Percentiles rank a stretch among this genome's conserved stretches.
These are phyloP conservation scores for Magnolia changhungtana DNA, from an alignment of 164 flowering plant genomes.

Conservation along the genomic window DNA sequence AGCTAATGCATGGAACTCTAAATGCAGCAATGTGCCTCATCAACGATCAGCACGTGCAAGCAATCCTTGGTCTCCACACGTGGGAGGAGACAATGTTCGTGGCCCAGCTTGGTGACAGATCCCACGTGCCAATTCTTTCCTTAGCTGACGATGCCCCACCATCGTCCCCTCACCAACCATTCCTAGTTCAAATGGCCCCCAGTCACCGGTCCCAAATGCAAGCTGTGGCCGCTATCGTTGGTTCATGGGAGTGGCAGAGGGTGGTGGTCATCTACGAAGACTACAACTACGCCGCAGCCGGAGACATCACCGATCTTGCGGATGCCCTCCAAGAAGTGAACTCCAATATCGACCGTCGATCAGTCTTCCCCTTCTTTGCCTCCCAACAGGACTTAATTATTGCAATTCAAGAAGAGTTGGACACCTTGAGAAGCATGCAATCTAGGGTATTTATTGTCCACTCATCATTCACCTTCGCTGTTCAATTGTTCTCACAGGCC, in stretches of 20 bases:
- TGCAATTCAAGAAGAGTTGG: not conserved
- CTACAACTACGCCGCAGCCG: conserved; percentile 6
- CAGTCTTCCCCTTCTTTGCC: not conserved
- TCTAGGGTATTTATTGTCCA: conserved; percentile 14
- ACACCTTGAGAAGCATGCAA: not conserved
- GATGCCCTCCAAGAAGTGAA: conserved; percentile 7
- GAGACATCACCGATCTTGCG: conserved; percentile 1
- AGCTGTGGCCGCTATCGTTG: conserved; percentile 36
- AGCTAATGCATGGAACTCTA: not conserved
- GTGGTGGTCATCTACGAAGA: conserved; percentile 38
- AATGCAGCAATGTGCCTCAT: not conserved
- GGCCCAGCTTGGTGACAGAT: conserved; percentile 32
- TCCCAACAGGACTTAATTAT: not conserved
- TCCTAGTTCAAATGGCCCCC: conserved; percentile 42
- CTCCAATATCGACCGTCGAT: conserved; percentile 1
- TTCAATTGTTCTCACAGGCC: conserved; percentile 5
- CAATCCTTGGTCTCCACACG: conserved; percentile 1
- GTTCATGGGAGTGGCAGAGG: conserved; percentile 22
- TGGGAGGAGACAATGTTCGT: conserved; percentile 46
- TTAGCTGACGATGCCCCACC: conserved; percentile 30
- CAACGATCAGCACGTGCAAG: conserved; percentile 2
- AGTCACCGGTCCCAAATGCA: conserved; percentile 23
- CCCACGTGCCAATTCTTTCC: conserved; percentile 44
- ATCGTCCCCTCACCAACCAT: conserved; percentile 13
- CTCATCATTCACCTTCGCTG: not conserved